Evolutionary conservation across 768 basidiomycete species (phyloP), one percentile per base, ranked within the genome.

Genomic region (Leccinum aurantiacum): DNA sequence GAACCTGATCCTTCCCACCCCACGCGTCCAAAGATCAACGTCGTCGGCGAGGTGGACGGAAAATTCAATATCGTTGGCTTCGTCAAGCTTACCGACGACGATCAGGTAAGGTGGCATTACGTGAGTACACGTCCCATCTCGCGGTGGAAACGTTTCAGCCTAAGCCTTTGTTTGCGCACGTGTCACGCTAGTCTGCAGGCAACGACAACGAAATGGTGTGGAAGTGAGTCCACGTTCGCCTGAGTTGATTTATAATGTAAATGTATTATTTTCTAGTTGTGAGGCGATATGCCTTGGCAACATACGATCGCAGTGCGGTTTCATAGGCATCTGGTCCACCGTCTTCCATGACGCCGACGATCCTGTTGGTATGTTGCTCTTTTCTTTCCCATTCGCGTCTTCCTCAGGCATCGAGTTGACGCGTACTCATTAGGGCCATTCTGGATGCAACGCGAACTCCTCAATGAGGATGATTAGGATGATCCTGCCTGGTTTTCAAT

Each of bases 261-360:
- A 24, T 24, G 24, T 24, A 24, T 22, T 25, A 25, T 4, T n/a
- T 38, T 46, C 41, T 58, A 88, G 87, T 64, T 85, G 81, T n/a
- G 79, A 84, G 38, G 87, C 80, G 35, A 72, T 90, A 22, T 85
- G 87, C 58, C 60, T 89, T 14, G 88, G 89, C 15, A 82, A 79
- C 1, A 64, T 87, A 17, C 79, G 84, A 15, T 88, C 88, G 4
- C 72, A 73, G 8, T 85, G 75, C 68, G 88, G 89, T 17, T 78
- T 85, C 2, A 67, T 90, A 7, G 89, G 81, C 7, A 47, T 74
- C 9, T 82, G 82, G 81, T 82, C 82, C 6, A 83, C 82, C 2
- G 65, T 77, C 6, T 73, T 75, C 25, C 81, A 82, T 53, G 79
- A 83, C n/a, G 51, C 54, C 3, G 71, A 76, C 33, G 81, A 83